Conservation (phyloP, 495 filamentous ascomycete species). For the Achaetomiella virescens region DNA sequence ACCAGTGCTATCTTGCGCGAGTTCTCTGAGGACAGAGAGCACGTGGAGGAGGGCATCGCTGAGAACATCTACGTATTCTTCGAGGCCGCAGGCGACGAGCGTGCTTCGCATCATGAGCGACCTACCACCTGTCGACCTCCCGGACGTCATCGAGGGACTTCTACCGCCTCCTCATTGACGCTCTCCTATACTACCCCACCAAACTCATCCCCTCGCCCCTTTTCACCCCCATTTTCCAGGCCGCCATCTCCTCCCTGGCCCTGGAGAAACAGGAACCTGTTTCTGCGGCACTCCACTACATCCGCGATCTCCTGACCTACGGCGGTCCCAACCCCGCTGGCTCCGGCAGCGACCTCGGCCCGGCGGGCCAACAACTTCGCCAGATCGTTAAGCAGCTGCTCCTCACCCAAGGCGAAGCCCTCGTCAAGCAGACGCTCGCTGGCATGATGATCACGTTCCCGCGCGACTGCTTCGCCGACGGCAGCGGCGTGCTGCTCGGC, state of each 20-base stretch:
- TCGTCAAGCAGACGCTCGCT: slow-evolving; percentile 80
- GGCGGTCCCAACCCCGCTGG: slow-evolving; percentile 69
- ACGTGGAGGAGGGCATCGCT: slow-evolving; percentile 77
- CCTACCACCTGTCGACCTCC: slow-evolving; percentile 75
- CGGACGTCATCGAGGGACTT: slow-evolving; percentile 99
- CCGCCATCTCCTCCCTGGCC: slow-evolving; percentile 74
- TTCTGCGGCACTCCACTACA: slow-evolving; percentile 84
- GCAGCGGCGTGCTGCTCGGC: slow-evolving; percentile 80
- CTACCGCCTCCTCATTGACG: slow-evolving; percentile 86
- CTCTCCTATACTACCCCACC: slow-evolving; percentile 83
- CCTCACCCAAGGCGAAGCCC: slow-evolving; percentile 61
- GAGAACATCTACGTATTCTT: slow-evolving; percentile 88
- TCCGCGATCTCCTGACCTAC: slow-evolving; percentile 88
- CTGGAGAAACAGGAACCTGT: slow-evolving; percentile 87
- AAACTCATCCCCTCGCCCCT: slow-evolving; percentile 71
- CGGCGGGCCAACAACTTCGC: slow-evolving; percentile 51
- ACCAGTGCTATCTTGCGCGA: slow-evolving; percentile 92
- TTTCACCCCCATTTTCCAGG: slow-evolving; percentile 75
- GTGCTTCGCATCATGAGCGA: slow-evolving; percentile 88
- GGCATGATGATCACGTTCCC: slow-evolving; percentile 99
- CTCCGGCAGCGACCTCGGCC: slow-evolving; percentile 56
- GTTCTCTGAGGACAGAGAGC: slow-evolving; percentile 81
- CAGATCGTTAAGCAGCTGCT: slow-evolving; percentile 67
- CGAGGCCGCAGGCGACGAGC: slow-evolving; percentile 77
- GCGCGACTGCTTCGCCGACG: slow-evolving; percentile 87